Conservation (phyloP, 441 rosid genomes). For the Aquilaria agallochum region DNA sequence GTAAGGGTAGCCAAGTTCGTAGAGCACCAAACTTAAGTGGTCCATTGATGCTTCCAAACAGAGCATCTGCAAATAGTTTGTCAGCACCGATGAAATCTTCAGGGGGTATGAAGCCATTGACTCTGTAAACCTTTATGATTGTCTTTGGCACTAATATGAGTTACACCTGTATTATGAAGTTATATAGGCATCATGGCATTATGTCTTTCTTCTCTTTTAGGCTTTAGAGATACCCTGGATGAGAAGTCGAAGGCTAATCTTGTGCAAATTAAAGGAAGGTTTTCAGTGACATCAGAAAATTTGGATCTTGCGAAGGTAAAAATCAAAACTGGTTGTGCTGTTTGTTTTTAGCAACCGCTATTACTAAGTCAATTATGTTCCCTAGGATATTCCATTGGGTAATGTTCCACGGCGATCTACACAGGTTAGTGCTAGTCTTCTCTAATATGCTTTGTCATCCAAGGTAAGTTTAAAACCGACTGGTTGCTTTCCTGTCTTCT, state of each 20-base stretch:
- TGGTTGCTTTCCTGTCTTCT: constrained; percentile 18
- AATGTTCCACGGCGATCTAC: constrained; percentile 75
- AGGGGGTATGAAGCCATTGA: constrained; percentile 52
- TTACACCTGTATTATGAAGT: neutral
- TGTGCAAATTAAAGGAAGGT: constrained; percentile 95
- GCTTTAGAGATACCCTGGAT: constrained; percentile 90
- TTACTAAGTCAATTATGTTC: constrained; percentile 51
- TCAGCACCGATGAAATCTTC: constrained; percentile 98
- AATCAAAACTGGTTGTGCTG: constrained; percentile 18
- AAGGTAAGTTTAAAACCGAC: constrained; percentile 9
- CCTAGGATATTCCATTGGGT: constrained; percentile 83
- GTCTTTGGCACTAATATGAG: constrained; percentile 12
- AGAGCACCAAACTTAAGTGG: constrained; percentile 95
- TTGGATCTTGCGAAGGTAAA: constrained; percentile 89
- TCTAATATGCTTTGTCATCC: constrained; percentile 4
- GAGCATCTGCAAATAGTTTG: constrained; percentile 97
- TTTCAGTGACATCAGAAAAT: constrained; percentile 98
- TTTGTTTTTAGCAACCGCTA: constrained; percentile 16
- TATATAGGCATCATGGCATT: neutral
- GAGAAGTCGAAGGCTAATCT: constrained; percentile 88
- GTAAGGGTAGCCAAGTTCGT: constrained; percentile 43
- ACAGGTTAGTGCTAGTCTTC: constrained; percentile 59
- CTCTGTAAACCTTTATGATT: constrained; percentile 1
- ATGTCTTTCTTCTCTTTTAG: constrained; percentile 31
- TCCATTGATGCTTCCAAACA: constrained; percentile 88